Base-by-base conservation (phyloP, 1,139 yeast genomes). In the Protomyces pachydermus region DNA sequence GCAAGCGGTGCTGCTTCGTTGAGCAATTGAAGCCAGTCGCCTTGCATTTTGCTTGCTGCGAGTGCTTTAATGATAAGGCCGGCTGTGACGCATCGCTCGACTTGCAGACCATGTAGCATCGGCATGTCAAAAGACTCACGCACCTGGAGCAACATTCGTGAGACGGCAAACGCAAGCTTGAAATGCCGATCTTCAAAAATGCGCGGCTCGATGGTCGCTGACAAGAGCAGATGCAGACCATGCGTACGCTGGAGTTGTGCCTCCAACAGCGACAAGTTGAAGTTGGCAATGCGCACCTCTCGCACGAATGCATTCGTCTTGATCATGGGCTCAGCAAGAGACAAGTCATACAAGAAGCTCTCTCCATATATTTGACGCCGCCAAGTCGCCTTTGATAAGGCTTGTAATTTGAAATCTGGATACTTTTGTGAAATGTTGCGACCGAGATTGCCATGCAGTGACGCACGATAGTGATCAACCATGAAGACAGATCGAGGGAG, bases 261-360 rank as follows among this genome's bases (percentile, higher is more conserved):
- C 61, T 84, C 81, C 23, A 85, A 79, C 71, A 80, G 81, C 67
- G 89, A 91, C 54, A 84, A 72, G 69, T 86, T 85, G 54, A 85
- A 75, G 67, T 91, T 85, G 0, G 88, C 84, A 2, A 81, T 79
- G 3, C 82, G 74, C 5, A 90, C 80, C 63, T 82, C 83, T 9
- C 79, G 78, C 67, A 85, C 78, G 58, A 78, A 76, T 1, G 81
- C 81, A 0, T 76, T 73, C 53, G 81, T 79, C 35, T 72, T 70
- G 67, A 88, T 82, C 37, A 86, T 75, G 2, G 79, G 79, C 68
- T 88, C 91, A 81, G 90, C 80, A 63, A 87, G 75, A 12, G 79
- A 77, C 57, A 88, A 74, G 68, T 88, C 84, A 72, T 86, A 90
- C 2, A 83, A 79, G 54, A 83, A 79, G 10, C 80, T 76, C 14